Percentiles rank a stretch among this genome's conserved stretches.
These are phyloP conservation scores for Apiotrichum domesticum DNA, from an alignment of 1,284 basidiomycete genomes.

Conservation along the genomic window DNA sequence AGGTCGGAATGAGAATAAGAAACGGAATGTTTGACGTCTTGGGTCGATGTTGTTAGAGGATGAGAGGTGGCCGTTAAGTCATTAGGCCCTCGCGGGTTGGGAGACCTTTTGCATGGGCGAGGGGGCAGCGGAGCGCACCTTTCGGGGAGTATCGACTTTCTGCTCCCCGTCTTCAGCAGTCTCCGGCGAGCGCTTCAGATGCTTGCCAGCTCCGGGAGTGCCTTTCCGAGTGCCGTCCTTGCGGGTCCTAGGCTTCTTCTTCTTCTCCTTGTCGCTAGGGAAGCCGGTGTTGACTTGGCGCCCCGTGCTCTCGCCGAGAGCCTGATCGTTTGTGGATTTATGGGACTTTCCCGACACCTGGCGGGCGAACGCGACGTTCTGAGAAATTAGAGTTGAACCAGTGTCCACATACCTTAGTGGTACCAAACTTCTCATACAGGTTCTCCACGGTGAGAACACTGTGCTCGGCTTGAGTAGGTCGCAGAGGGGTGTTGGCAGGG, in stretches of 20 bases:
- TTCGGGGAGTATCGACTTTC: background rate
- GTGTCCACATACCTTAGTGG: slow-evolving; percentile 5
- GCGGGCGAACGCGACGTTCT: background rate
- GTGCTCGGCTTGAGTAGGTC: background rate
- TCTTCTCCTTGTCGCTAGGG: background rate
- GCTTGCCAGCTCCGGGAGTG: slow-evolving; percentile 36
- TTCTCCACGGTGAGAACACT: slow-evolving; percentile 33
- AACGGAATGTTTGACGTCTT: too few relatives aligned
- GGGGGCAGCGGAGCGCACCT: background rate
- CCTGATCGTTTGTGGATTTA: background rate
- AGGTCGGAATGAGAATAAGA: too few relatives aligned
- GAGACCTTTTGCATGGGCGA: background rate
- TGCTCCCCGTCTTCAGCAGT: too few relatives aligned
- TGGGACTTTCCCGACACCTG: too few relatives aligned
- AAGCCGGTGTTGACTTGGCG: background rate
- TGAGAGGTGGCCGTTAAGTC: too few relatives aligned
- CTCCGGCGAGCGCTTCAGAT: slow-evolving; percentile 21
- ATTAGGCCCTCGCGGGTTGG: background rate
- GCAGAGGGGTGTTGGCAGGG: background rate
- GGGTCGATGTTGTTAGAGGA: background rate
- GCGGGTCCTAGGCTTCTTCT: background rate
- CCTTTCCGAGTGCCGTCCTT: slow-evolving; percentile 19
- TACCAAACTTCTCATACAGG: slow-evolving; percentile 34
- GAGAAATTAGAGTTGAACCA: background rate
- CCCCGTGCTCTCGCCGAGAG: background rate